phyloP scores from a whole-genome alignment of 306 rosid species.

The Acacia melanoxylon region DNA sequence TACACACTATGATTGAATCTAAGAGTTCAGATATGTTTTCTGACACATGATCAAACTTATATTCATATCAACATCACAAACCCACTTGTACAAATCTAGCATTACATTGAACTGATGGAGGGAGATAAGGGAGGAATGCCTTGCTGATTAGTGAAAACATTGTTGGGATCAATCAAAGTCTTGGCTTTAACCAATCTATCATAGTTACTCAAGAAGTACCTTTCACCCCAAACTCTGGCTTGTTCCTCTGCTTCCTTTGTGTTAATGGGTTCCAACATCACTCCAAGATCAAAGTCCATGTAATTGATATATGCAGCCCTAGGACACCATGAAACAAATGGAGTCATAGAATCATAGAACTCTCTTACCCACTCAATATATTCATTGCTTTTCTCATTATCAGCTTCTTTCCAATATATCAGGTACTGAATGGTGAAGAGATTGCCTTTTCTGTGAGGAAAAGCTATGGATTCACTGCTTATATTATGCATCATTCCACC shows the following conservation, averaged over 20 bases:
- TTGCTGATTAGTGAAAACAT: conserved; percentile 65
- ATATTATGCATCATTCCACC: conserved; percentile 66
- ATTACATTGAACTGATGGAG: background rate
- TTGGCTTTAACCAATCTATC: conserved; percentile 73
- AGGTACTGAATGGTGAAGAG: conserved; percentile 66
- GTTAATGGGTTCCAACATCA: conserved; percentile 35
- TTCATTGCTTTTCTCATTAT: conserved; percentile 43
- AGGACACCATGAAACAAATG: conserved; percentile 67
- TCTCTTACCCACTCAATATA: conserved; percentile 67
- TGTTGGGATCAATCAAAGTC: conserved; percentile 60
- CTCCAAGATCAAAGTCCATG: conserved; percentile 76
- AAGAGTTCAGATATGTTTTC: background rate
- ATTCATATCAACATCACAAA: conserved; percentile 6
- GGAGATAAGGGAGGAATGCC: conserved; percentile 62
- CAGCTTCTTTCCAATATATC: conserved; percentile 59
- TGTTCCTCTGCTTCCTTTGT: conserved; percentile 34
- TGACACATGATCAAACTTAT: conserved; percentile 4
- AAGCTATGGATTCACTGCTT: conserved; percentile 70
- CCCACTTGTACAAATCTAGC: background rate
- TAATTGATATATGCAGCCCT: conserved; percentile 85
- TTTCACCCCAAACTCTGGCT: conserved; percentile 78
- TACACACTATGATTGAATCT: no score
- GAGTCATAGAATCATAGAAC: conserved; percentile 57
- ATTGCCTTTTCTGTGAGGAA: conserved; percentile 75
- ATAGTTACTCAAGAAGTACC: conserved; percentile 69